Evolutionary conservation across 495 filamentous ascomycete species (phyloP).

Genomic region (Echria macrotheca): DNA sequence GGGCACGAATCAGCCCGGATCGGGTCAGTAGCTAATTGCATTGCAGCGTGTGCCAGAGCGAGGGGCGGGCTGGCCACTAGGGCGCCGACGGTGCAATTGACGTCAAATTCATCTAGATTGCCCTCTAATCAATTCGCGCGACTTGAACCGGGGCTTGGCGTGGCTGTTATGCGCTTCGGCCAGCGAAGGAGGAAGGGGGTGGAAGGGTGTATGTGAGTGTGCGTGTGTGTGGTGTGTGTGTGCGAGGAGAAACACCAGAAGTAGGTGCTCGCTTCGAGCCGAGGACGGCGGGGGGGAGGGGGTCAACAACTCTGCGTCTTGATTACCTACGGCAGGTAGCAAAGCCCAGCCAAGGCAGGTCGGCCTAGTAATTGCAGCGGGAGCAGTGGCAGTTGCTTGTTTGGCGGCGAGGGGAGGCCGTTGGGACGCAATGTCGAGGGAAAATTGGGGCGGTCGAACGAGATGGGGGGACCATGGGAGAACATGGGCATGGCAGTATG

Average conservation of each 20-base stretch:
- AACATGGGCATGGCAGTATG: no score
- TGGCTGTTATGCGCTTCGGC: slow-evolving; percentile 10
- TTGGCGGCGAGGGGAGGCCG: no score
- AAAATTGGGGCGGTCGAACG: no score
- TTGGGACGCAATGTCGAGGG: no score
- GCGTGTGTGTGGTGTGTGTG: not conserved
- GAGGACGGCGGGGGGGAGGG: not conserved
- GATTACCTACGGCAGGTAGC: not conserved
- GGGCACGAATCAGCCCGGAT: slow-evolving; percentile 15
- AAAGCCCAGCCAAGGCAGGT: no score
- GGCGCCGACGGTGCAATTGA: slow-evolving; percentile 23
- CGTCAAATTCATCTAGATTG: slow-evolving; percentile 34
- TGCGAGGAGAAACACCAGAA: no score
- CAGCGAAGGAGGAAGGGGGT: not conserved
- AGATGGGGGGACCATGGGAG: no score
- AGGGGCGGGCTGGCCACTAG: slow-evolving; percentile 16
- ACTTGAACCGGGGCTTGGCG: slow-evolving; percentile 26
- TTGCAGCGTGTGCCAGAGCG: slow-evolving; percentile 7
- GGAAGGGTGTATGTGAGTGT: not conserved
- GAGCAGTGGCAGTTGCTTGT: no score
- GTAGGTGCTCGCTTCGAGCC: slow-evolving; percentile 1
- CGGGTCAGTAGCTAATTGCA: slow-evolving; percentile 10
- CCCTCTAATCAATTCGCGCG: slow-evolving; percentile 28
- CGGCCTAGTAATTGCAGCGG: no score
- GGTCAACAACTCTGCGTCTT: not conserved